phyloP scores from a whole-genome alignment of 768 basidiomycete genomes.

The Tephrocybe sp. region DNA sequence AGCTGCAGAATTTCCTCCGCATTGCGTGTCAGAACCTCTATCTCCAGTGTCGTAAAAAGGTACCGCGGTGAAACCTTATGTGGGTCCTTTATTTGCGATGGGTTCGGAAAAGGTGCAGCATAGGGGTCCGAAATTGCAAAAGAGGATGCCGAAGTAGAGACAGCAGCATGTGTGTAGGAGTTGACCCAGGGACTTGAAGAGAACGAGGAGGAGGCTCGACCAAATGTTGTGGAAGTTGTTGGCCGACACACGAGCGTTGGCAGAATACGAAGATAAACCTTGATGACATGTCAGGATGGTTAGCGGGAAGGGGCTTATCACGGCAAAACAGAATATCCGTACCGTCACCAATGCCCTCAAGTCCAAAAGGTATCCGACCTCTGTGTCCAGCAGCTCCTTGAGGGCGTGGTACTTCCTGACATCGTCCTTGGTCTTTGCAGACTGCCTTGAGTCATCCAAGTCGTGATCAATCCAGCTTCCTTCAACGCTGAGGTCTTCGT shows the following conservation, averaged over 20 bases:
- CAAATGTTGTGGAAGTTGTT: constrained; percentile 36
- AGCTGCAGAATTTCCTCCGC: constrained; percentile 64
- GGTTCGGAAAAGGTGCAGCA: constrained; percentile 18
- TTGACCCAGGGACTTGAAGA: constrained; percentile 45
- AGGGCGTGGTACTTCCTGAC: constrained; percentile 70
- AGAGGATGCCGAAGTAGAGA: constrained; percentile 21
- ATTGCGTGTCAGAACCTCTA: constrained; percentile 65
- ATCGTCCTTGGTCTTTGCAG: constrained; percentile 43
- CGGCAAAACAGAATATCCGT: constrained; percentile 23
- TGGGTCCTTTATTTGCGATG: constrained; percentile 22
- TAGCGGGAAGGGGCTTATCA: not conserved
- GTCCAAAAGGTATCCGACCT: constrained; percentile 80
- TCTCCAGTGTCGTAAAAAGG: constrained; percentile 58
- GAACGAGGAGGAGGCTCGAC: constrained; percentile 42
- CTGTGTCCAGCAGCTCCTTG: constrained; percentile 82
- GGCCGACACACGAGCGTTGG: constrained; percentile 47
- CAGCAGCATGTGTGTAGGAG: constrained; percentile 36
- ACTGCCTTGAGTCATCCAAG: constrained; percentile 26
- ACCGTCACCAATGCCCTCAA: constrained; percentile 77
- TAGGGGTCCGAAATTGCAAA: constrained; percentile 25
- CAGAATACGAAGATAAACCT: constrained; percentile 70
- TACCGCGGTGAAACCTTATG: constrained; percentile 39
- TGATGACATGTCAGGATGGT: constrained; percentile 3
- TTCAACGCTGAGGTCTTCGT: constrained; percentile 22
- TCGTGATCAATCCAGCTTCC: constrained; percentile 28